These are phyloP conservation scores for Sesbania bispinosa DNA, from an alignment of 306 rosid species.

Conservation along the genomic window DNA sequence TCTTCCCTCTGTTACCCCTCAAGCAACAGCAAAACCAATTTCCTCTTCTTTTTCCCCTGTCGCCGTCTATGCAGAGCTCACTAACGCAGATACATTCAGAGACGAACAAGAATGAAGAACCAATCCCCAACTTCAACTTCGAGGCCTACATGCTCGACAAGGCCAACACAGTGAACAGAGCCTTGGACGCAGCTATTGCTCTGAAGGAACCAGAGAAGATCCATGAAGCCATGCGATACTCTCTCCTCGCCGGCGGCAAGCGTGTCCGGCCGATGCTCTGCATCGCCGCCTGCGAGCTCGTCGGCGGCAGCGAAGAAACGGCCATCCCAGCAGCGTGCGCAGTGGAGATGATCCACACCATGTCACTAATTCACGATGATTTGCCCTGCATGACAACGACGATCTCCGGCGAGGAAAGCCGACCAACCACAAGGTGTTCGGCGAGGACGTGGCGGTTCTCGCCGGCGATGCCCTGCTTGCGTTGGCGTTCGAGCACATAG, in stretches of 20 bases:
- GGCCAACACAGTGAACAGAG: constrained; percentile 50
- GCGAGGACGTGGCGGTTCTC: constrained; percentile 69
- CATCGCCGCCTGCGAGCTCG: constrained; percentile 67
- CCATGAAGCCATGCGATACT: constrained; percentile 74
- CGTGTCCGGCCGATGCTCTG: constrained; percentile 69
- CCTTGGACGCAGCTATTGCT: constrained; percentile 49
- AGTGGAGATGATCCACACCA: constrained; percentile 80
- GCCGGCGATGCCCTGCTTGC: constrained; percentile 77
- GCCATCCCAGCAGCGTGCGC: constrained; percentile 76
- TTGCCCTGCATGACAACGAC: constrained; percentile 78
- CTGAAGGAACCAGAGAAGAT: constrained; percentile 53
- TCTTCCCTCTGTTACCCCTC: not conserved
- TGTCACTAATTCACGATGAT: constrained; percentile 85
- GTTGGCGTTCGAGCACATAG: constrained; percentile 62
- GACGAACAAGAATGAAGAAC: not conserved
- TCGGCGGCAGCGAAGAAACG: constrained; percentile 44
- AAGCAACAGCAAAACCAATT: not conserved
- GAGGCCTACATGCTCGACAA: constrained; percentile 51
- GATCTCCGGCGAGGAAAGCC: constrained; percentile 80
- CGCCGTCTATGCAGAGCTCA: constrained; percentile 36
- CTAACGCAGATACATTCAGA: constrained; percentile 24
- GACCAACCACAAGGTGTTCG: constrained; percentile 67
- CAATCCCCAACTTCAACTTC: constrained; percentile 42
- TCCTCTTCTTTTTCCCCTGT: constrained; percentile 14
- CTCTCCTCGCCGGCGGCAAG: constrained; percentile 82